Conservation (phyloP, 768 basidiomycete species). For the Guyanaporus albipodus region DNA sequence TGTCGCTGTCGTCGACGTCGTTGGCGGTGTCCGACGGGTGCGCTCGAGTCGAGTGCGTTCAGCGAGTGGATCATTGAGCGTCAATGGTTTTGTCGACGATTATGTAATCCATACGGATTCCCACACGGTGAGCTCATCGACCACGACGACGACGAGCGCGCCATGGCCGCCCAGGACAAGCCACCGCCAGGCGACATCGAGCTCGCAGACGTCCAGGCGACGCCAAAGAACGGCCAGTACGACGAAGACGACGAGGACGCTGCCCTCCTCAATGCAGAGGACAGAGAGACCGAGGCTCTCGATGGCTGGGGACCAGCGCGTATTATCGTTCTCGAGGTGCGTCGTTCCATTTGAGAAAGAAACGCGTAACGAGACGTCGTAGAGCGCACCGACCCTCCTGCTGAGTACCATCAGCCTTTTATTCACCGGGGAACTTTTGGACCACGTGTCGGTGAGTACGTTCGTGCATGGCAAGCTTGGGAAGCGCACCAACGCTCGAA, state of each 20-base stretch:
- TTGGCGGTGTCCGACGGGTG: too few relatives aligned
- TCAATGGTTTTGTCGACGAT: conserved; percentile 25
- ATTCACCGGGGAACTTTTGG: conserved; percentile 87
- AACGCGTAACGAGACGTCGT: conserved; percentile 7
- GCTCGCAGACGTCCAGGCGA: not conserved
- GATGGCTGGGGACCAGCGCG: conserved; percentile 52
- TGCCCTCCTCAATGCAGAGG: conserved; percentile 42
- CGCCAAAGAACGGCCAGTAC: not conserved
- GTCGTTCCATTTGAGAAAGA: conserved; percentile 14
- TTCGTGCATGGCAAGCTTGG: conserved; percentile 3
- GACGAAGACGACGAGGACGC: conserved; percentile 26
- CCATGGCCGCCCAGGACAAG: not conserved
- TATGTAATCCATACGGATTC: not conserved
- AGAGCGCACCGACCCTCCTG: conserved; percentile 87
- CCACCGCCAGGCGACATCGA: not conserved
- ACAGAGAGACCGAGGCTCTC: conserved; percentile 25
- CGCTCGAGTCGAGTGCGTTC: conserved; percentile 2
- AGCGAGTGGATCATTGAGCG: conserved; percentile 26
- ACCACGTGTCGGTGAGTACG: conserved; percentile 73
- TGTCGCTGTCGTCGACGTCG: too few relatives aligned
- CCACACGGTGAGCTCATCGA: conserved; percentile 4
- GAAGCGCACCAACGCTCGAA: conserved; percentile 3
- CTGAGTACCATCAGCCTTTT: conserved; percentile 80
- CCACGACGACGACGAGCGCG: not conserved
- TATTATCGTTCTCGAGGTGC: conserved; percentile 69